Conservation (phyloP, 331 rosid species). For the Quercus phellos region DNA sequence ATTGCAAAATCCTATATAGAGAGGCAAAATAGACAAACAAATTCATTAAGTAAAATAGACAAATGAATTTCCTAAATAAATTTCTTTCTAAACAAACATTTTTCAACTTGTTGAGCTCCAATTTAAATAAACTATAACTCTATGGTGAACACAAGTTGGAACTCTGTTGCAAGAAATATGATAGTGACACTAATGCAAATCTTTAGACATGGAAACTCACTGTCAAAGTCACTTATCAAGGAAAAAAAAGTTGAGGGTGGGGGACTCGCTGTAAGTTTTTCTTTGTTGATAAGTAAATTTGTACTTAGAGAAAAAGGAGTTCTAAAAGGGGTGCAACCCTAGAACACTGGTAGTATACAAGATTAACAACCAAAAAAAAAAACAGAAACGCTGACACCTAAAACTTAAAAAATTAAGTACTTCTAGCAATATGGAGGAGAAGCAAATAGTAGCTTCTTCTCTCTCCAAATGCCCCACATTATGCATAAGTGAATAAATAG, state of each 20-base stretch:
- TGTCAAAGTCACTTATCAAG: not conserved
- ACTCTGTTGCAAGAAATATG: not conserved
- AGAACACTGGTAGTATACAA: not conserved
- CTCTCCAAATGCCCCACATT: not conserved
- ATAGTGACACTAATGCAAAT: not conserved
- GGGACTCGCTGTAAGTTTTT: not conserved
- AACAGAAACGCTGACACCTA: not conserved
- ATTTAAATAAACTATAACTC: not conserved
- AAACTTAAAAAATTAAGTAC: not conserved
- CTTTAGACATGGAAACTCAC: not conserved
- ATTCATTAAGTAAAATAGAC: not conserved
- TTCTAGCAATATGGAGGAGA: not conserved
- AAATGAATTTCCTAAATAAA: not conserved
- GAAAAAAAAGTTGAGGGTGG: not conserved
- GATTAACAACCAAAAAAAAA: not conserved
- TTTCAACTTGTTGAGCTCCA: not conserved
- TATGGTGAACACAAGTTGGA: not conserved
- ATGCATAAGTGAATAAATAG: not conserved
- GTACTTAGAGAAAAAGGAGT: not conserved
- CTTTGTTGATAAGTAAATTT: not conserved
- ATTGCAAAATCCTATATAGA: conserved; percentile 44
- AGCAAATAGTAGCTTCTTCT: not conserved
- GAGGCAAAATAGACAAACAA: conserved; percentile 8
- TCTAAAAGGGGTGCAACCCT: not conserved
- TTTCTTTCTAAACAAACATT: not conserved